Evolutionary conservation across 805 yeast species (phyloP).

Genomic region (Kluyveromyces aestuarii): DNA sequence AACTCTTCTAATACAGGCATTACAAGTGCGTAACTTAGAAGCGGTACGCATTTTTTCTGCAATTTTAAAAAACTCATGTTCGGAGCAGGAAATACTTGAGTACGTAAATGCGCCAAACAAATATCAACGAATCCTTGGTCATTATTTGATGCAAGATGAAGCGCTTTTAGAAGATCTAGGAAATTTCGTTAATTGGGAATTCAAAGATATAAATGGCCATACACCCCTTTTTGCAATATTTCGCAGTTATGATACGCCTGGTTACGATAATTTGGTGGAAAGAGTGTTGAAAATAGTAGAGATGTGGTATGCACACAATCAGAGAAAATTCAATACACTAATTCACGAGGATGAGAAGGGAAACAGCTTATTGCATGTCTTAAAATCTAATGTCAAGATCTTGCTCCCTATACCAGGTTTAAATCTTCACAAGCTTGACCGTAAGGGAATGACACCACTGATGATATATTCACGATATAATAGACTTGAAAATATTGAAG

Average conservation of each 20-base stretch:
- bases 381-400: slow-evolving; percentile 40
- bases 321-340: slow-evolving; percentile 33
- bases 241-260: slow-evolving; percentile 69
- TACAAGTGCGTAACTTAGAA: slow-evolving; percentile 43
- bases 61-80: slow-evolving; percentile 34
- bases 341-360: slow-evolving; percentile 69
- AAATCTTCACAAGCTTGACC: slow-evolving; percentile 54
- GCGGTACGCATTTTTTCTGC: slow-evolving; percentile 40
- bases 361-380: slow-evolving; percentile 67
- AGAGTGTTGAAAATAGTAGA: slow-evolving; percentile 37
- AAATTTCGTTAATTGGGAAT: slow-evolving; percentile 55
- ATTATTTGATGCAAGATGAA: slow-evolving; percentile 54
- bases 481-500: slow-evolving; percentile 48
- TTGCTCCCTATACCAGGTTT: slow-evolving; percentile 31
- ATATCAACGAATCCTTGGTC: slow-evolving; percentile 58
- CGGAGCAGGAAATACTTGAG: slow-evolving; percentile 35
- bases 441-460: slow-evolving; percentile 55
- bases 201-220: slow-evolving; percentile 53
- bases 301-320: slow-evolving; percentile 32
- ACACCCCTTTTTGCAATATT: slow-evolving; percentile 73
- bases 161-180: slow-evolving; percentile 49
- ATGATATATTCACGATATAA: slow-evolving; percentile 63
- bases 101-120: slow-evolving; percentile 47
- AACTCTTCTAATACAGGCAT: slow-evolving; percentile 51
- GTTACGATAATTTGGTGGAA: slow-evolving; percentile 43